Conservation (phyloP, 768 basidiomycete genomes). For the Exsudoporus frostii region DNA sequence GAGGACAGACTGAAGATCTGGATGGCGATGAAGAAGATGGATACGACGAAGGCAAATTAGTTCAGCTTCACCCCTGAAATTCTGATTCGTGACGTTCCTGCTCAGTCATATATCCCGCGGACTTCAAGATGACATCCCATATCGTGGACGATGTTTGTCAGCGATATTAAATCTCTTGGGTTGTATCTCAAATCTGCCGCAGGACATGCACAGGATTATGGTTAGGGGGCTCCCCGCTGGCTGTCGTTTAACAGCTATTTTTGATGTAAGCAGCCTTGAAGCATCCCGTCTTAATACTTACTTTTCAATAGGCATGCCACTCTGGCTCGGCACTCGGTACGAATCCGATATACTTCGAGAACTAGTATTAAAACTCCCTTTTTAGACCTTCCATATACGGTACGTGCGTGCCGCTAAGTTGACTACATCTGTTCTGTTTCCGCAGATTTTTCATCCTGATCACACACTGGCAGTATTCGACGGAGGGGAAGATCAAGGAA, state of each 20-base stretch:
- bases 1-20: slow-evolving; percentile 81
- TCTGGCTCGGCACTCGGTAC: slow-evolving; percentile 84
- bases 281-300: not conserved
- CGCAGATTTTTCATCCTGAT: not conserved
- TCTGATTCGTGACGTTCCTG: not conserved
- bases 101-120: slow-evolving; percentile 83
- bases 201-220: slow-evolving; percentile 78
- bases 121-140: slow-evolving; percentile 61
- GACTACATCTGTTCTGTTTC: not conserved
- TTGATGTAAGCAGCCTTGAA: slow-evolving; percentile 54
- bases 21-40: slow-evolving; percentile 87
- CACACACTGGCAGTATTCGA: slow-evolving; percentile 64
- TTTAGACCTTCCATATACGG: slow-evolving; percentile 66
- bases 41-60: slow-evolving; percentile 62
- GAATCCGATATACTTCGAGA: slow-evolving; percentile 10
- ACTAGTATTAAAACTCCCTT: not conserved
- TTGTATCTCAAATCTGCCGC: slow-evolving; percentile 1
- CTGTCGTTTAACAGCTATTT: slow-evolving; percentile 84
- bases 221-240: slow-evolving; percentile 78
- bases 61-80: slow-evolving; percentile 3
- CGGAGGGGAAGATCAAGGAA: slow-evolving; percentile 93
- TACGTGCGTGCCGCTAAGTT: slow-evolving; percentile 28
- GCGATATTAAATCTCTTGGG: not conserved
- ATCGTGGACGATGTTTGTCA: slow-evolving; percentile 87
- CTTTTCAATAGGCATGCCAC: slow-evolving; percentile 64